phyloP scores from a whole-genome alignment of 148 eudicot species.

The Chenopodium formosanum region DNA sequence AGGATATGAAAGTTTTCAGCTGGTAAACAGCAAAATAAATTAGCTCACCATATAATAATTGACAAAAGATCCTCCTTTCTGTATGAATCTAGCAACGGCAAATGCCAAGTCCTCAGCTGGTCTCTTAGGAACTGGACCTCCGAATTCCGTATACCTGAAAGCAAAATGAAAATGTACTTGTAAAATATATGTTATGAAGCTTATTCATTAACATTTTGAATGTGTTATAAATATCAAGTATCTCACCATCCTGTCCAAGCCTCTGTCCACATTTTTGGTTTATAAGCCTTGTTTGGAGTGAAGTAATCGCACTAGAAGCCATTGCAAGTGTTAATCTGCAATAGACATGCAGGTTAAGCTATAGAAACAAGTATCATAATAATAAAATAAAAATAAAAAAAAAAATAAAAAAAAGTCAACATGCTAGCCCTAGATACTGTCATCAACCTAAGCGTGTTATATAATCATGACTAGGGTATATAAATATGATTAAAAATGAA shows the following conservation, averaged over 20 bases:
- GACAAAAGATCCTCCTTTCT: constrained; percentile 73
- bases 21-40: constrained; percentile 7
- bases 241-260: constrained; percentile 90
- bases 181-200: not conserved
- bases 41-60: constrained; percentile 82
- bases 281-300: constrained; percentile 76
- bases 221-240: not conserved
- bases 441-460: constrained; percentile 10
- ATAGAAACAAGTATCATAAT: not conserved
- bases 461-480: not conserved
- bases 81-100: constrained; percentile 81
- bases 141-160: constrained; percentile 80
- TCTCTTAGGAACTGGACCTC: constrained; percentile 72
- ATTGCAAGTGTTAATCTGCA: constrained; percentile 86
- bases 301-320: constrained; percentile 87
- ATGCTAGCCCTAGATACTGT: not conserved
- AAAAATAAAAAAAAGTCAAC: not conserved
- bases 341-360: constrained; percentile 10
- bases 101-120: constrained; percentile 90
- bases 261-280: constrained; percentile 94
- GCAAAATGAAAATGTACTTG: not conserved
- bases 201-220: constrained; percentile 6
- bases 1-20: not conserved
- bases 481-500: not conserved
- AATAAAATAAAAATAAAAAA: too few species aligned